Evolutionary conservation across 257 asterid species (phyloP), one percentile per base, ranked within the genome.

Genomic region (Solanum verrucosum): DNA sequence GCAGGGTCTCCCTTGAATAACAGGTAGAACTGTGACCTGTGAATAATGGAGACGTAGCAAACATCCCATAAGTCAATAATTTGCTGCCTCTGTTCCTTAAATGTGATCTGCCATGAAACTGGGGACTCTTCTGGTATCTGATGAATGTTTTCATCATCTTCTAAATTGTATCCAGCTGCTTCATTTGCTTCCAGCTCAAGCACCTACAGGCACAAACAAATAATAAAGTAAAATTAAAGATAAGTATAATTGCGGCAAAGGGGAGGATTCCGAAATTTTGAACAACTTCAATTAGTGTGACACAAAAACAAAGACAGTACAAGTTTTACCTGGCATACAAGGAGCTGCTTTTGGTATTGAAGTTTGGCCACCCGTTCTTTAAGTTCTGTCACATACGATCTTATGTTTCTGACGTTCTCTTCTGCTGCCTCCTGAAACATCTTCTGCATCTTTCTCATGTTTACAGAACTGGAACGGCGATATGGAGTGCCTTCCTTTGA

Each of bases 361-460:
- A 96, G 95, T 92, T 96, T 96, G 91, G 99, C 99, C 75, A 96
- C 99, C 2, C 99, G 98, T 92, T 95, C 99, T 90, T 96, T 96
- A 73, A 96, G 98, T 88, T 96, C 99, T 16, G 98, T 96, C 3
- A 96, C 99, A 78, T 96, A 96, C 14, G 99, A 88, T 92, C 94
- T 95, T 89, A 96, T 96, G 93, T 97, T 96, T 93, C 99, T 94
- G 40, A 96, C 99, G 88, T 96, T 96, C 92, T 96, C 99, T 93
- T 96, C 99, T 84, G 99, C 99, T 83, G 99, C 99, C 90, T 94
- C 94, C 88, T 96, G 99, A 85, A 96, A 96, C 99, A 96, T 96
- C 90, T 93, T 95, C 90, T 96, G 97, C 99, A 96, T 96, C 90
- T 95, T 96, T 91, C 92, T 95, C 98, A 96, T 95, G 90, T 96